Evolutionary conservation across 805 yeast species (phyloP).

Genomic region (Zygotorulaspora florentina): DNA sequence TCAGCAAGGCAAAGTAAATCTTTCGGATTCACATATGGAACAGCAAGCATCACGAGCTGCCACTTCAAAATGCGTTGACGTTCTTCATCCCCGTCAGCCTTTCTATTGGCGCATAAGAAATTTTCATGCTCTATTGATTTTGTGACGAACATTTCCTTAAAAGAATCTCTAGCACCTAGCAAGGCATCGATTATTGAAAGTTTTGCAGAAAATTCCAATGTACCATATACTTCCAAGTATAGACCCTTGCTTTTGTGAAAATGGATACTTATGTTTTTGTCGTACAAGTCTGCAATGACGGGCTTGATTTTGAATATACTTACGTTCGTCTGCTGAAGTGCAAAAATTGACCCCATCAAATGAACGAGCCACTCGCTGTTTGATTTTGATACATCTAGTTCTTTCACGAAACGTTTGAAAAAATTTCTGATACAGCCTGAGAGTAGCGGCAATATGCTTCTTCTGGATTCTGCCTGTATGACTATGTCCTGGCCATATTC

Average conservation of each 20-base stretch:
- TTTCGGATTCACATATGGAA: constrained; percentile 34
- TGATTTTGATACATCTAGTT: constrained; percentile 36
- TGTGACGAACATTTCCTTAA: constrained; percentile 24
- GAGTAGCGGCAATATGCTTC: constrained; percentile 62
- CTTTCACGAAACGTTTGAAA: constrained; percentile 33
- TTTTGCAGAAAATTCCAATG: constrained; percentile 51
- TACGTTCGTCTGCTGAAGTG: constrained; percentile 50
- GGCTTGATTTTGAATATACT: constrained; percentile 58
- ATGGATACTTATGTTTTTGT: constrained; percentile 37
- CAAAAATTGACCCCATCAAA: constrained; percentile 44
- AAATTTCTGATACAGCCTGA: constrained; percentile 44
- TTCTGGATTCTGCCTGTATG: constrained; percentile 52
- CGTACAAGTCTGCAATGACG: constrained; percentile 51
- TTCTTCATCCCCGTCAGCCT: constrained; percentile 69
- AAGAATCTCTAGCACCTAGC: constrained; percentile 28
- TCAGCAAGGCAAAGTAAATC: constrained; percentile 29
- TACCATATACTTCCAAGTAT: constrained; percentile 52
- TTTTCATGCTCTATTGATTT: constrained; percentile 36
- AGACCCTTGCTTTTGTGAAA: constrained; percentile 30
- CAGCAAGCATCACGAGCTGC: constrained; percentile 47
- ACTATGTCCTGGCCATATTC: constrained; percentile 42
- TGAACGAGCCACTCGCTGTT: constrained; percentile 46
- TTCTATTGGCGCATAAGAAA: constrained; percentile 47
- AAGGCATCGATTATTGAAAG: constrained; percentile 48
- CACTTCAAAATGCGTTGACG: constrained; percentile 54